Evolutionary conservation across 2,329 filamentous ascomycete species (phyloP), one percentile per base, ranked within the genome.

Genomic region (Macrophomina tecta): DNA sequence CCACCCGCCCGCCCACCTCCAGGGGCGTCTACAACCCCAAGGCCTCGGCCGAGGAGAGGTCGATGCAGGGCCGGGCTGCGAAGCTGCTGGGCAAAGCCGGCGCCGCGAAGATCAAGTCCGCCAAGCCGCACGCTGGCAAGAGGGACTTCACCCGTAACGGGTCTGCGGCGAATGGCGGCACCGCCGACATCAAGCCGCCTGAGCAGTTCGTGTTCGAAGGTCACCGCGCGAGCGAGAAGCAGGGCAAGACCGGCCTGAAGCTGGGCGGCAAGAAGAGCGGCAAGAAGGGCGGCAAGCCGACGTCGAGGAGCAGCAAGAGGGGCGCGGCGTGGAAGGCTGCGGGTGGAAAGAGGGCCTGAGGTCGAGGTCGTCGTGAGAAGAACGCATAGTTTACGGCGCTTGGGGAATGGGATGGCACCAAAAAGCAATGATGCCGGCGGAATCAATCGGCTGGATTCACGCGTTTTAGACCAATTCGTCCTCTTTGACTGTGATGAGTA

Each of bases 131-230:
- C 9, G 7, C 16, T 23, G 46, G 18, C 52, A n/a, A 49, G 28
- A 34, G 14, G 12, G 49, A 67, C 49, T 30, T 66, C 67, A 58
- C 68, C 68, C 56, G 49, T n/a, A 30, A 48, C 6, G 63, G 42
- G 9, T 38, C 32, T 11, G 36, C 51, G 14, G 70, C 72, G 38
- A 73, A 71, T 14, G 78, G 75, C 11, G 23, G 23, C 23, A 23
- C 23, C 23, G 23, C 23, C 23, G 23, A 23, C 23, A 80, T 83
- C 69, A 85, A 87, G 78, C 84, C 85, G 1, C 89, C 90, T 0
- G 90, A 93, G 77, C 82, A 84, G 16, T 87, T 94, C 69, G 86
- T 94, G n/a, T 94, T 94, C 72, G 92, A 96, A 77, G 92, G 92
- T 0, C 89, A 90, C 69, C 85, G 92, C 64, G 92, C 92, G 9